Conservation (phyloP, 768 basidiomycete species). For the Gelatoporia subvermispora region DNA sequence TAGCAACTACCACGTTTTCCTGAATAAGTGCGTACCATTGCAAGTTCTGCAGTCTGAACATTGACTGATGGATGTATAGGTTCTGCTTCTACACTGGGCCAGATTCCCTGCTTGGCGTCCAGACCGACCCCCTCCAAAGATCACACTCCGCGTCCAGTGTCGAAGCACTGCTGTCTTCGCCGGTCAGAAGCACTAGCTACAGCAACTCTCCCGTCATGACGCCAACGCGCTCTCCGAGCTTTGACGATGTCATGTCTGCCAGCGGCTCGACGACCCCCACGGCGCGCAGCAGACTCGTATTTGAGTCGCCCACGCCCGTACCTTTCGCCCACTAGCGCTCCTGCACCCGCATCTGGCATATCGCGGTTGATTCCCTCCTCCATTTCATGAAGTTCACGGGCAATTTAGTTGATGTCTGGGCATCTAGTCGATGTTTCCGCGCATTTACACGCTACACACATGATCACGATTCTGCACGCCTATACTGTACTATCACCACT, state of each 20-base stretch:
- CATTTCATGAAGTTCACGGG: too few species aligned
- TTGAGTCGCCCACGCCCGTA: conserved; percentile 1
- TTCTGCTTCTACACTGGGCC: conserved; percentile 80
- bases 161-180: conserved; percentile 42
- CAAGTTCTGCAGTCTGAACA: neutral
- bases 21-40: conserved; percentile 50
- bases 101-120: conserved; percentile 30
- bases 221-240: conserved; percentile 26
- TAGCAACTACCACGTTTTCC: conserved; percentile 51
- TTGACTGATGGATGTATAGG: conserved; percentile 31
- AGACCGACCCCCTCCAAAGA: conserved; percentile 28
- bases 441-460: too few species aligned
- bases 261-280: conserved; percentile 26
- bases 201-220: conserved; percentile 20
- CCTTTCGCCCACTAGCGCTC: neutral
- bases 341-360: too few species aligned
- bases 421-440: too few species aligned
- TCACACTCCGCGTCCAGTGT: conserved; percentile 52
- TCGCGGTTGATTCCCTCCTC: too few species aligned
- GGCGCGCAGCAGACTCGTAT: conserved; percentile 5
- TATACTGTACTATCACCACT: too few species aligned
- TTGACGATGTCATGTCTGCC: conserved; percentile 24
- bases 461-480: too few species aligned
- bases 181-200: conserved; percentile 26
- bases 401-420: too few species aligned